These are phyloP conservation scores for Pichia californica DNA, from an alignment of 805 yeast genomes.

Conservation along the genomic window DNA sequence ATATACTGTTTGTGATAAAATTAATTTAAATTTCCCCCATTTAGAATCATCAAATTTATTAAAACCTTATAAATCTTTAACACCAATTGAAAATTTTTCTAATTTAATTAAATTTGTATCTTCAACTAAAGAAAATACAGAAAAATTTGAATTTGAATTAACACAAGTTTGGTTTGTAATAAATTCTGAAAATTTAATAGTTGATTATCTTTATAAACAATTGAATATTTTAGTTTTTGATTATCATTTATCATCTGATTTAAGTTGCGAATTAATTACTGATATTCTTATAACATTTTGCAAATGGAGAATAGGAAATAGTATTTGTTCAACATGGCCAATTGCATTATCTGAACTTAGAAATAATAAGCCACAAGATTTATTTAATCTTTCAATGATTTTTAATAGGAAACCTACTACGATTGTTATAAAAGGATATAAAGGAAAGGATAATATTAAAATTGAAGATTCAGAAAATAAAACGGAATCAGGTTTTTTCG, in stretches of 20 bases:
- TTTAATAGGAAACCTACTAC: conserved; percentile 18
- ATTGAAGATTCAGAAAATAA: conserved; percentile 10
- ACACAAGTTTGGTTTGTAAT: conserved; percentile 13
- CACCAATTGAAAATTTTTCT: conserved; percentile 8
- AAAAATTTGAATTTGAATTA: conserved; percentile 18
- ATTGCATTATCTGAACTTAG: conserved; percentile 15
- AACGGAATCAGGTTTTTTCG: conserved; percentile 26
- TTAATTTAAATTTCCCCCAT: conserved; percentile 11
- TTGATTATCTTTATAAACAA: conserved; percentile 22
- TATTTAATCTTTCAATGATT: conserved; percentile 8
- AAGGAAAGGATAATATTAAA: neutral
- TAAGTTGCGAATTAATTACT: conserved; percentile 20
- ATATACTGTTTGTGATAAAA: conserved; percentile 14
- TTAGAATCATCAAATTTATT: neutral
- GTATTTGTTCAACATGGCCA: conserved; percentile 18
- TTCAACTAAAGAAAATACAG: neutral
- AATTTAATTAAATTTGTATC: conserved; percentile 11
- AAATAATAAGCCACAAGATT: neutral
- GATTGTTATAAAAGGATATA: conserved; percentile 5
- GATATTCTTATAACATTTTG: conserved; percentile 21
- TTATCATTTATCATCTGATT: neutral
- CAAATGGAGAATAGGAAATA: conserved; percentile 15
- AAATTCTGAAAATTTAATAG: neutral
- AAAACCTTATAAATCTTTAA: neutral
- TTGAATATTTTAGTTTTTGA: conserved; percentile 14